Evolutionary conservation across 495 filamentous ascomycete species (phyloP).

Genomic region (Aspergillus steynii): DNA sequence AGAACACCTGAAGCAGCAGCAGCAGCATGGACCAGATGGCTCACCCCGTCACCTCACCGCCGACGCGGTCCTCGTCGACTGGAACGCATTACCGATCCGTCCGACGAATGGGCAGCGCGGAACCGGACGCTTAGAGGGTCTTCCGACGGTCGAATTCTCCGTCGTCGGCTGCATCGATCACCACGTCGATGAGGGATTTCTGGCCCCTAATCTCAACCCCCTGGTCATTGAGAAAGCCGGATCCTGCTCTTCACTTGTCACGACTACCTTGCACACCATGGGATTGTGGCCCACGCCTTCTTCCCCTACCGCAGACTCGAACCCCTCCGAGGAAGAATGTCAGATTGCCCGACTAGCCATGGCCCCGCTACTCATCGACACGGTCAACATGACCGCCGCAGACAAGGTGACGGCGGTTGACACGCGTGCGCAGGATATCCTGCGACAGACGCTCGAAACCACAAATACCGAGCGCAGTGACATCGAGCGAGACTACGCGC

Average conservation of each 20-base stretch:
- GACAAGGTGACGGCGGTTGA: conserved; percentile 77
- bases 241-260: conserved; percentile 79
- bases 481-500: conserved; percentile 58
- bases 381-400: conserved; percentile 65
- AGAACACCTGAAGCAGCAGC: conserved; percentile 15
- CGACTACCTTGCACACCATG: conserved; percentile 55
- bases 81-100: conserved; percentile 71
- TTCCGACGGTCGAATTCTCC: conserved; percentile 40
- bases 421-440: conserved; percentile 59
- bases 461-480: conserved; percentile 35
- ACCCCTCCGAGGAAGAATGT: conserved; percentile 32
- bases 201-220: conserved; percentile 50
- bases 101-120: conserved; percentile 32
- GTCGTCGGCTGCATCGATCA: conserved; percentile 88
- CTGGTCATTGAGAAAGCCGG: conserved; percentile 68
- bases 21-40: conserved; percentile 15
- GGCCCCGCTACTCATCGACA: conserved; percentile 83
- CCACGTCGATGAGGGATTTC: conserved; percentile 74
- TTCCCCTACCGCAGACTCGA: conserved; percentile 2
- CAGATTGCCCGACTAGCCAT: conserved; percentile 76
- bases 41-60: conserved; percentile 15
- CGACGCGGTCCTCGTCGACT: conserved; percentile 73
- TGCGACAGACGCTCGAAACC: conserved; percentile 46
- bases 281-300: conserved; percentile 51
- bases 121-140: conserved; percentile 31